Evolutionary conservation across 2,329 filamentous ascomycete species (phyloP).

Genomic region (Pleochaeta shiraiana): DNA sequence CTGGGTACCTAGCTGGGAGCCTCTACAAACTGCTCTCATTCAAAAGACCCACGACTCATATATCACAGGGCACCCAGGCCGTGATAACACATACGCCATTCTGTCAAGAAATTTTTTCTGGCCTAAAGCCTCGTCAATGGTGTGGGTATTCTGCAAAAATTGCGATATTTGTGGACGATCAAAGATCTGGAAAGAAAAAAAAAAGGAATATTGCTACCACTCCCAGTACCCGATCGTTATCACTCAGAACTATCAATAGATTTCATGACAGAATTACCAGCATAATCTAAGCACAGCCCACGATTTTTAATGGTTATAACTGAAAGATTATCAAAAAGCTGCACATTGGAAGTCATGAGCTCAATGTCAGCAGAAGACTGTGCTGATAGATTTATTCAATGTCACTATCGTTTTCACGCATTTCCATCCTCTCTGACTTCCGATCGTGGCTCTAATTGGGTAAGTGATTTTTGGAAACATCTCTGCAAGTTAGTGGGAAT

Average conservation of each 20-base stretch:
- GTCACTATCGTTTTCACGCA: background rate
- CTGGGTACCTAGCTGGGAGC: background rate
- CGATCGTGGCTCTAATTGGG: background rate
- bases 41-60: background rate
- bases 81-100: background rate
- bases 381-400: background rate
- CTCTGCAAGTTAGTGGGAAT: background rate
- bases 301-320: background rate
- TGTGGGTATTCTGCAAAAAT: background rate
- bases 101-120: background rate
- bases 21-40: background rate
- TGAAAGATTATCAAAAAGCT: background rate
- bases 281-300: background rate
- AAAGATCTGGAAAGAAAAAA: background rate
- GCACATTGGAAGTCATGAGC: background rate
- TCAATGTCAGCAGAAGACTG: background rate
- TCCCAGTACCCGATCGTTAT: background rate
- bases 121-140: background rate
- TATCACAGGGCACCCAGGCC: background rate
- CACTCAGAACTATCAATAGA: background rate
- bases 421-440: background rate
- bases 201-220: background rate
- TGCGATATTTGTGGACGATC: background rate
- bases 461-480: background rate
- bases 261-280: background rate